Evolutionary conservation across 2,329 filamentous ascomycete species (phyloP), one percentile per base, ranked within the genome.

Genomic region (Trichoderma pleuroti): DNA sequence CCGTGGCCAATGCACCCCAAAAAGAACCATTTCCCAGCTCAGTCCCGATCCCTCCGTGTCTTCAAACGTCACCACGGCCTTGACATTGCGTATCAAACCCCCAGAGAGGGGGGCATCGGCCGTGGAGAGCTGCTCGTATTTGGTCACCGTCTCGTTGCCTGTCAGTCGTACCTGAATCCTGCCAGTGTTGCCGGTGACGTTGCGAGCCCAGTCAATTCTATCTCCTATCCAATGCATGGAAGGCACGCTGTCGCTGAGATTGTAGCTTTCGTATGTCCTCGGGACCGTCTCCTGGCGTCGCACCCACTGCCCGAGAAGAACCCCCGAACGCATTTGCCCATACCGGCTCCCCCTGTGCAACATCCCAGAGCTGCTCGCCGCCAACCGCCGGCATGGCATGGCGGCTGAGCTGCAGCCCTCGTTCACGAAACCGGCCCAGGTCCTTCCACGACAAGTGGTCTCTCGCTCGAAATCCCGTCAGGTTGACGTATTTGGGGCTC

Each of bases 1-100:
- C n/a, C 87, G 86, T 46, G 92, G 90, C 85, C 94, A 97, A 82
- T 98, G 95, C 5, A 97, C 87, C 4, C 96, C 96, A 80, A 93
- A 91, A 63, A 97, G 82, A 65, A 88, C 86, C 82, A 97, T 89
- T 74, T 94, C 91, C 90, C 92, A 94, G 74, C 89, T 92, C 77
- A 91, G 91, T 6, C 92, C 91, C 72, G 80, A 79, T 11, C 81
- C 88, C 85, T 74, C 87, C 88, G 70, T 88, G 76, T 96, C 93
- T 75, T 93, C 90, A 49, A 98, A 84, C 8, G 87, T 90, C 66
- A 95, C 82, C 8, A 89, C 88, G 1, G 90, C 92, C 70, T 87
- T 87, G 68, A 95, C 88, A 76, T 92, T 88, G 62, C 92, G 90
- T 36, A 90, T 86, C 30, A 87, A 81, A n/a, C 86, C 83, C 12